phyloP scores from a whole-genome alignment of 768 basidiomycete genomes.

The Psilocybe cubensis region DNA sequence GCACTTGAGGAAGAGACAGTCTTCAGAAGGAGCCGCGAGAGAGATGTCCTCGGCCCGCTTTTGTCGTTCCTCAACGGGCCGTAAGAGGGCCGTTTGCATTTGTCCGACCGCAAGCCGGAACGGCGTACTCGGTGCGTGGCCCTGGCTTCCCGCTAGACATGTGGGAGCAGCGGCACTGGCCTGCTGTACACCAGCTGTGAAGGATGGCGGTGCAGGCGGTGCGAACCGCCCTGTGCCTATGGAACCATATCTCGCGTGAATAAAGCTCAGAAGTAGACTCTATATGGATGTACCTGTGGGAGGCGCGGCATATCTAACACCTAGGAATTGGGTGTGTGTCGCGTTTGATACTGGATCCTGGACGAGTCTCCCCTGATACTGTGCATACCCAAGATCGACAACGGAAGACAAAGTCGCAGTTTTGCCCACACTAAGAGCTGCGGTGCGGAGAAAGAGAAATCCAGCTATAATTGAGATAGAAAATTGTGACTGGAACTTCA shows the following conservation, averaged over 20 bases:
- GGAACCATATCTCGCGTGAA: neutral
- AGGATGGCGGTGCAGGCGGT: conserved; percentile 33
- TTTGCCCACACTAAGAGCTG: neutral
- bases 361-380: conserved; percentile 38
- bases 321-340: conserved; percentile 40
- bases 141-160: conserved; percentile 34
- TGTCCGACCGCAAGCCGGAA: conserved; percentile 20
- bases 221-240: conserved; percentile 37
- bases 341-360: conserved; percentile 26
- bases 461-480: too few species aligned
- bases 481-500: too few species aligned
- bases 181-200: conserved; percentile 28
- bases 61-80: neutral
- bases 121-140: conserved; percentile 33
- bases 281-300: conserved; percentile 40
- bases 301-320: conserved; percentile 53
- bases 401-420: conserved; percentile 20
- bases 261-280: neutral
- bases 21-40: conserved; percentile 29
- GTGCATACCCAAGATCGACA: conserved; percentile 48
- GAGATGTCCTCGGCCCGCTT: neutral
- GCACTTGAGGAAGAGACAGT: conserved; percentile 46
- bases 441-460: too few species aligned
- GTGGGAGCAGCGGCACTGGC: conserved; percentile 32
- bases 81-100: neutral